These are phyloP conservation scores for Phoma sp. DNA, from an alignment of 2,329 filamentous ascomycete genomes.

Conservation along the genomic window DNA sequence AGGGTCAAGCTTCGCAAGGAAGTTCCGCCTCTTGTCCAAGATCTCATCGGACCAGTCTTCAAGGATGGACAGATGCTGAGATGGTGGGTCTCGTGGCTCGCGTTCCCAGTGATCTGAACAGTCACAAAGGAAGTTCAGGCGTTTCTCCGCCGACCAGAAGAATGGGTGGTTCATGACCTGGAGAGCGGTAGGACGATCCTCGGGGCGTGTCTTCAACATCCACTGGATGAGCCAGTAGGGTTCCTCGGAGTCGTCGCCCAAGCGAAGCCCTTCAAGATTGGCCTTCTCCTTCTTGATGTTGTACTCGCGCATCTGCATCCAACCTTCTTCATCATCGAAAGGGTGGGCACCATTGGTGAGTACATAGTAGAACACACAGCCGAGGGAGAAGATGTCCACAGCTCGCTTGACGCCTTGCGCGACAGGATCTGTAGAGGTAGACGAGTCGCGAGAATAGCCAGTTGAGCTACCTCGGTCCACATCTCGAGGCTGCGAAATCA, in stretches of 20 bases:
- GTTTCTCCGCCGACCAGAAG: constrained; percentile 92
- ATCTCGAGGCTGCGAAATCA: constrained; percentile 70
- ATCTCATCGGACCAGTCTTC: constrained; percentile 59
- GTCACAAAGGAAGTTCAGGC: constrained; percentile 91
- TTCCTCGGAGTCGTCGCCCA: constrained; percentile 86
- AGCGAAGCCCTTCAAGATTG: constrained; percentile 73
- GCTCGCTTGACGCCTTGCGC: constrained; percentile 85
- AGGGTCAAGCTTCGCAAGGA: constrained; percentile 76
- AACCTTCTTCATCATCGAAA: constrained; percentile 91
- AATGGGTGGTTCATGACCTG: constrained; percentile 93
- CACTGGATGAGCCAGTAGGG: constrained; percentile 84
- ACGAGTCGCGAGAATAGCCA: constrained; percentile 53
- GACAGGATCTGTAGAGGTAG: constrained; percentile 52
- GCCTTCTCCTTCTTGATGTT: constrained; percentile 94
- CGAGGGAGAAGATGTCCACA: constrained; percentile 96
- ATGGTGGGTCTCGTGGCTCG: constrained; percentile 84
- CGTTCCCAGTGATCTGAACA: constrained; percentile 97
- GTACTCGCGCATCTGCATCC: constrained; percentile 83
- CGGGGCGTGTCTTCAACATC: constrained; percentile 76
- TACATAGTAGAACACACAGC: constrained; percentile 99
- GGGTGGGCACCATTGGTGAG: constrained; percentile 90
- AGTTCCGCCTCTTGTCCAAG: constrained; percentile 71
- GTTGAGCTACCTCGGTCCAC: constrained; percentile 51
- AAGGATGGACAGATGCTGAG: constrained; percentile 67
- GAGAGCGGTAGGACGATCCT: constrained; percentile 73